Evolutionary conservation across 139 green algal species (phyloP).

Genomic region (Zygnema cylindricum): DNA sequence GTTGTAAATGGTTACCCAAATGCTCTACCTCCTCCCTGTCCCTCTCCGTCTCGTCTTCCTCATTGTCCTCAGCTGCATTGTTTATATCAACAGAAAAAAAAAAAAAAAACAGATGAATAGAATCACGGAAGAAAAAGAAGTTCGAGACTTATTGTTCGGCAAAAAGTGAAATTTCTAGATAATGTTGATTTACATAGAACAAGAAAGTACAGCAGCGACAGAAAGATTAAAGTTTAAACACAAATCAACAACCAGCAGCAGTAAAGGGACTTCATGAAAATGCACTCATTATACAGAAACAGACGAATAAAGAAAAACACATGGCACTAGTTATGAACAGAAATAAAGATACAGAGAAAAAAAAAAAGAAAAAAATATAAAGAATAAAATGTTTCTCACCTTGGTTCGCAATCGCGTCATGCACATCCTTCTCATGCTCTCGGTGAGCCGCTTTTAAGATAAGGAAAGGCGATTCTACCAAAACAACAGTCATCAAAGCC

Average conservation of each 20-base stretch:
- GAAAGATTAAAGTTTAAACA: too few species aligned
- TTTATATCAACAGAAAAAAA: not conserved
- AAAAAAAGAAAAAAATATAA: too few species aligned
- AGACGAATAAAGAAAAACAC: too few species aligned
- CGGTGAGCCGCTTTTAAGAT: not conserved
- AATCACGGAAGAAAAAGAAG: not conserved
- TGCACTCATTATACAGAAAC: too few species aligned
- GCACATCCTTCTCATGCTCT: not conserved
- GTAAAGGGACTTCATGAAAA: too few species aligned
- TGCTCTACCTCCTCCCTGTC: slow-evolving; percentile 15
- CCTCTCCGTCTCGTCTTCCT: not conserved
- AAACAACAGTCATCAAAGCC: not conserved
- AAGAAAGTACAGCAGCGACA: too few species aligned
- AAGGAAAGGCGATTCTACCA: slow-evolving; percentile 34
- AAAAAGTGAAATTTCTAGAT: too few species aligned
- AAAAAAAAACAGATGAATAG: not conserved
- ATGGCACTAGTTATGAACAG: too few species aligned
- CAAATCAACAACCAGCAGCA: too few species aligned
- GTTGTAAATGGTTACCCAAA: not conserved
- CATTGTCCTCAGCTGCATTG: not conserved
- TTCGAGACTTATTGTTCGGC: slow-evolving; percentile 12
- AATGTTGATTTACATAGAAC: too few species aligned
- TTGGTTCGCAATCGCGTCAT: not conserved
- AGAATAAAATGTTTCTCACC: too few species aligned
- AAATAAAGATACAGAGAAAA: too few species aligned